These are phyloP conservation scores for Tremellales sp. DNA, from an alignment of 1,284 basidiomycete genomes.

Conservation along the genomic window DNA sequence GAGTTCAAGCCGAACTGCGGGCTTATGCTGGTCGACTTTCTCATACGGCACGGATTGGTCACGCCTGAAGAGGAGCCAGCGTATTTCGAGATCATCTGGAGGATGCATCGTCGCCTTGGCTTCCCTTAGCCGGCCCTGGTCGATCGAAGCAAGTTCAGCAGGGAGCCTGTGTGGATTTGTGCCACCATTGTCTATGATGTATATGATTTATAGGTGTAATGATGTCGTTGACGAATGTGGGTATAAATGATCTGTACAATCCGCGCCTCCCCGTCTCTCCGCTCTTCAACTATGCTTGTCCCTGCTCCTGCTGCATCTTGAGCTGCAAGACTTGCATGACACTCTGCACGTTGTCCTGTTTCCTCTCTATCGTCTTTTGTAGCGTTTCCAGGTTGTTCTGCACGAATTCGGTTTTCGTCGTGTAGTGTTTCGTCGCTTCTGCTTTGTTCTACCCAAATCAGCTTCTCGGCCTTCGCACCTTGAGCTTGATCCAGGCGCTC, in stretches of 20 bases:
- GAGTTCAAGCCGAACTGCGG: constrained; percentile 59
- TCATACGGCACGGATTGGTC: constrained; percentile 54
- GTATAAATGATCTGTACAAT: no score
- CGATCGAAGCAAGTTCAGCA: no score
- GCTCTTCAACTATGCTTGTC: no score
- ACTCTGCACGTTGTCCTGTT: constrained; percentile 79
- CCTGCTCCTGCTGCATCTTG: constrained; percentile 55
- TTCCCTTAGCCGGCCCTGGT: constrained; percentile 32
- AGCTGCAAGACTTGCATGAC: constrained; percentile 69
- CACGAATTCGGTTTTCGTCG: constrained; percentile 70
- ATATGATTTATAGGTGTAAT: no score
- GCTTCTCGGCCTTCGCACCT: no score
- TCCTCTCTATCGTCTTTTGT: constrained; percentile 79
- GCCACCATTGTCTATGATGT: no score
- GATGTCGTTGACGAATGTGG: no score
- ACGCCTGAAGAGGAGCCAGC: constrained; percentile 53
- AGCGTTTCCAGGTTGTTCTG: constrained; percentile 72
- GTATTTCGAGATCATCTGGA: constrained; percentile 42
- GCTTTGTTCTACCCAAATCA: constrained; percentile 59
- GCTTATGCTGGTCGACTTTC: constrained; percentile 56
- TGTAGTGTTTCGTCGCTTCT: constrained; percentile 75
- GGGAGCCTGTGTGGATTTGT: no score
- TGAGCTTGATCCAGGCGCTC: constrained; percentile 13
- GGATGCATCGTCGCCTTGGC: constrained; percentile 36
- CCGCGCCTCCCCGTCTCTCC: no score